These are phyloP conservation scores for Caryopteris hybrid DNA, from an alignment of 305 asterid genomes.

Conservation along the genomic window DNA sequence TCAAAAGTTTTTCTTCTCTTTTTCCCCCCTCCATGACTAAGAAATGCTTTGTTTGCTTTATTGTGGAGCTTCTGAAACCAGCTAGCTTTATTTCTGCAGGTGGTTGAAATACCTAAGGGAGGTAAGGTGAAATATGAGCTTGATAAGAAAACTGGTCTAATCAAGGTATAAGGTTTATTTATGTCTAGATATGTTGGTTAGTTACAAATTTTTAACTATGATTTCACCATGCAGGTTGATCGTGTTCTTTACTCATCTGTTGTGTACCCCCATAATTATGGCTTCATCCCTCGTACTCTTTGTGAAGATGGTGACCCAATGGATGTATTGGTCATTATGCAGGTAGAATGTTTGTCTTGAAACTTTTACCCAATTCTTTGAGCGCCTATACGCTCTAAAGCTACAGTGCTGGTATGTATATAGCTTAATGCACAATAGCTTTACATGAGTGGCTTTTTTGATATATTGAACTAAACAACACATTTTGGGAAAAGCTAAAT, in stretches of 20 bases:
- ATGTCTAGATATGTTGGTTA: not conserved
- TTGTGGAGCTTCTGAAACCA: not conserved
- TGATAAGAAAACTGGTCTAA: constrained; percentile 85
- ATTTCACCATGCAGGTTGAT: constrained; percentile 57
- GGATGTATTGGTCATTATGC: constrained; percentile 95
- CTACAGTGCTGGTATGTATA: not conserved
- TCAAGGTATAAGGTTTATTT: constrained; percentile 51
- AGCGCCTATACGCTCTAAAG: not conserved
- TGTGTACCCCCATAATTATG: constrained; percentile 94
- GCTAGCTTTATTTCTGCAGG: constrained; percentile 42
- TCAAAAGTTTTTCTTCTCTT: too few relatives aligned
- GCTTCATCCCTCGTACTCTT: constrained; percentile 89
- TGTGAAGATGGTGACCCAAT: constrained; percentile 91
- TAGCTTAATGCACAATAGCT: not conserved
- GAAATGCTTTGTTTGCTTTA: not conserved
- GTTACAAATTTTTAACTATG: not conserved
- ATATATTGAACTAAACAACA: not conserved
- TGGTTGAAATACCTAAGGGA: constrained; percentile 86
- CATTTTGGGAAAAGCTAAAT: not conserved
- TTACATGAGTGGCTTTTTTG: not conserved
- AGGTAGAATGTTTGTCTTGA: constrained; percentile 38
- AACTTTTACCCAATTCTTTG: not conserved
- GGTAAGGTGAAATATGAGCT: constrained; percentile 95
- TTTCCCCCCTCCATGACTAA: not conserved
- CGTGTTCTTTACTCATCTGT: constrained; percentile 95